Percentiles rank a stretch among this genome's conserved stretches.
phyloP scores from a whole-genome alignment of 2,329 filamentous ascomycete genomes.

The Pseudofabraea citricarpa region DNA sequence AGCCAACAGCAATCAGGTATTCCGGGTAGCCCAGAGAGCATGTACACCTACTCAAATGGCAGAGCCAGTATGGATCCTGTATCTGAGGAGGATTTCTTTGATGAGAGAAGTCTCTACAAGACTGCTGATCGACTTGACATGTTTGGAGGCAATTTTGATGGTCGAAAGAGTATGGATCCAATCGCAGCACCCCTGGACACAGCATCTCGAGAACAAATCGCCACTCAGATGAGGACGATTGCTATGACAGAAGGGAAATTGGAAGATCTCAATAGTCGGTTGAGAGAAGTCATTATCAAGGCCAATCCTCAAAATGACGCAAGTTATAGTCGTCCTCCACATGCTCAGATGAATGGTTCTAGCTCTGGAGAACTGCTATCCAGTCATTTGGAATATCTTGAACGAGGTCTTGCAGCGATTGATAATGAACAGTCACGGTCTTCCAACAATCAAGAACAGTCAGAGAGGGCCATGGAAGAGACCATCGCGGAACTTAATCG shows the following conservation, averaged over 20 bases:
- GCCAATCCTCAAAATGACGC: conserved; percentile 45
- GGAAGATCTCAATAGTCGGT: conserved; percentile 59
- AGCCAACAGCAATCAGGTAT: conserved; percentile 43
- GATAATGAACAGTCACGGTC: conserved; percentile 43
- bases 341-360: conserved; percentile 36
- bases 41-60: conserved; percentile 63
- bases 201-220: conserved; percentile 15
- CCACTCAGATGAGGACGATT: conserved; percentile 43
- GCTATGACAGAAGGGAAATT: conserved; percentile 60
- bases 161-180: conserved; percentile 10
- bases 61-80: conserved; percentile 52
- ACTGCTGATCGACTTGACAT: conserved; percentile 62
- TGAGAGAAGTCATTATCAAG: conserved; percentile 63
- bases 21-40: conserved; percentile 72
- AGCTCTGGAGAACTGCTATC: conserved; percentile 43
- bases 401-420: conserved; percentile 58
- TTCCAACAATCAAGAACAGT: conserved; percentile 15
- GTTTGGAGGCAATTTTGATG: conserved; percentile 21
- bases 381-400: conserved; percentile 66
- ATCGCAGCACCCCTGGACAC: conserved; percentile 13
- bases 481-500: conserved; percentile 60
- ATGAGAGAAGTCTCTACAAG: conserved; percentile 70
- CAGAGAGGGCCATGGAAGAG: conserved; percentile 34
- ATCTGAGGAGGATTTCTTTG: conserved; percentile 61
- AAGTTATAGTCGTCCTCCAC: conserved; percentile 16